Conservation (phyloP, 106 monocot genomes). For the Chionographis japonica region DNA sequence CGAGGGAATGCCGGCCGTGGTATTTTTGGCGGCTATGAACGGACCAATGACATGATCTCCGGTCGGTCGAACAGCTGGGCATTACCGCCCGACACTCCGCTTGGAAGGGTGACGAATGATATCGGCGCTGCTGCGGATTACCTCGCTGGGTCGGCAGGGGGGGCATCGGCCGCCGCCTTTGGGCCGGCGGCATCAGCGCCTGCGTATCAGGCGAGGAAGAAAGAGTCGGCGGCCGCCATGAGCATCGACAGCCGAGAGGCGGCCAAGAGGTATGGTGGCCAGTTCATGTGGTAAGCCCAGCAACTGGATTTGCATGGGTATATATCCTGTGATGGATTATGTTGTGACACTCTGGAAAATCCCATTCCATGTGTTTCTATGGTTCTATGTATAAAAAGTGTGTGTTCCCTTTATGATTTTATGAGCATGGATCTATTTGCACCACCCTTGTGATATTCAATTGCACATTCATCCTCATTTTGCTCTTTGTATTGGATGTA, state of each 20-base stretch:
- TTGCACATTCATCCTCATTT: too few species aligned
- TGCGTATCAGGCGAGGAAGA: too few species aligned
- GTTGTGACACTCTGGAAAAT: too few species aligned
- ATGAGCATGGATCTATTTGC: too few species aligned
- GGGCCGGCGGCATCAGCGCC: background rate
- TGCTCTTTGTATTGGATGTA: too few species aligned
- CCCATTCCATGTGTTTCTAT: too few species aligned
- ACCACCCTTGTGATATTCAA: too few species aligned
- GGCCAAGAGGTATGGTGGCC: slow-evolving; percentile 6
- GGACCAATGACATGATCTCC: background rate
- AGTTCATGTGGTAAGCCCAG: background rate
- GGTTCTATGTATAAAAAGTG: too few species aligned
- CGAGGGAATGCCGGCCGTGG: background rate
- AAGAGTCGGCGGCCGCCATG: background rate
- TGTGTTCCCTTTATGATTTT: too few species aligned
- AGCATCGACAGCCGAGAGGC: slow-evolving; percentile 15
- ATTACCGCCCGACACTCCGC: slow-evolving; percentile 1
- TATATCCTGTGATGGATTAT: too few species aligned
- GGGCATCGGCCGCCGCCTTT: background rate
- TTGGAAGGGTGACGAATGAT: background rate
- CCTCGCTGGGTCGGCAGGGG: slow-evolving; percentile 6
- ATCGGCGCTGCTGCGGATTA: background rate
- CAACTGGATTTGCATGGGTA: too few species aligned
- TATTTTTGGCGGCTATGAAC: background rate
- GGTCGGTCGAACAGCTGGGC: slow-evolving; percentile 7